A percentile compares a stretch with the other conserved stretches of the same genome.
phyloP scores from a whole-genome alignment of 805 yeast species.

The Metschnikowia colocasiae region DNA sequence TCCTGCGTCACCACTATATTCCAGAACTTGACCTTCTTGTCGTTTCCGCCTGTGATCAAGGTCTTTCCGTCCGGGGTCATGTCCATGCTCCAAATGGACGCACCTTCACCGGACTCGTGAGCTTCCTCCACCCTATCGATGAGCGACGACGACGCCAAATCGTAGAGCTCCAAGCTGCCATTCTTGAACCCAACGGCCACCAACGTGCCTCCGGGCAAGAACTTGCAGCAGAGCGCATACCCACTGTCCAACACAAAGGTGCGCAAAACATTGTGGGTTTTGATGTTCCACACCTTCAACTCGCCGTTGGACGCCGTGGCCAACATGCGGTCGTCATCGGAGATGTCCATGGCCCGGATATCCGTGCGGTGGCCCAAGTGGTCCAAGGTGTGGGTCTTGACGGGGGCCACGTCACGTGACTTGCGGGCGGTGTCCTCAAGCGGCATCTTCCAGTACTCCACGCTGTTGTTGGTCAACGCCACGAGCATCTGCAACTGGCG shows the following conservation, averaged over 20 bases:
- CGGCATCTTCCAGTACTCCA: constrained; percentile 62
- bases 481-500: constrained; percentile 56
- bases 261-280: constrained; percentile 70
- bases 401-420: constrained; percentile 32
- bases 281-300: constrained; percentile 83
- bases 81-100: constrained; percentile 88
- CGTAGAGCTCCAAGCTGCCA: constrained; percentile 82
- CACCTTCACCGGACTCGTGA: constrained; percentile 40
- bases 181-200: constrained; percentile 84
- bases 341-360: constrained; percentile 75
- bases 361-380: constrained; percentile 87
- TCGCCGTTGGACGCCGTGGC: constrained; percentile 91
- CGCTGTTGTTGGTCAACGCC: constrained; percentile 67
- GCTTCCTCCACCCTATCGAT: constrained; percentile 68
- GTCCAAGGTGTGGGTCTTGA: constrained; percentile 59
- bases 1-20: constrained; percentile 66
- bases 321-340: constrained; percentile 73
- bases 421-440: constrained; percentile 57
- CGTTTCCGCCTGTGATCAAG: constrained; percentile 90
- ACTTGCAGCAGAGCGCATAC: constrained; percentile 73
- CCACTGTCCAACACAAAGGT: constrained; percentile 74
- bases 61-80: constrained; percentile 80
- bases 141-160: constrained; percentile 75
- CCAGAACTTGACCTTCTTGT: constrained; percentile 89
- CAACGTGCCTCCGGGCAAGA: constrained; percentile 88